These are phyloP conservation scores for Colletotrichum tofieldiae DNA, from an alignment of 2,329 filamentous ascomycete genomes.

Conservation along the genomic window DNA sequence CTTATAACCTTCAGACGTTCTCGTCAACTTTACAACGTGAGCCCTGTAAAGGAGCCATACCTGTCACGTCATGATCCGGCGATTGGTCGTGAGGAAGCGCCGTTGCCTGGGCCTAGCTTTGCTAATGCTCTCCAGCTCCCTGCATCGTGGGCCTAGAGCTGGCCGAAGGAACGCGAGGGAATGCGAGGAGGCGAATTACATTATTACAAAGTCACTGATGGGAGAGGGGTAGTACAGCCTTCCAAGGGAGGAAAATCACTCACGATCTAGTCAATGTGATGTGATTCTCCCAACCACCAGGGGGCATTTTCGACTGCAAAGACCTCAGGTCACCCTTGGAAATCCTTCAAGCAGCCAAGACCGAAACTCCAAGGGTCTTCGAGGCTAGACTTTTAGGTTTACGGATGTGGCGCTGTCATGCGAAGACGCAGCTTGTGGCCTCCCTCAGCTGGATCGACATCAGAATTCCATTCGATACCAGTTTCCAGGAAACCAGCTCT, in stretches of 20 bases:
- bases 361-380: neutral
- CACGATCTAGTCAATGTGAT: neutral
- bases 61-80: neutral
- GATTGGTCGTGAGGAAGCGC: neutral
- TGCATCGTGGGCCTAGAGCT: neutral
- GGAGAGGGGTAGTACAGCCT: neutral
- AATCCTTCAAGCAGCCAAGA: neutral
- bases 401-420: conserved; percentile 16
- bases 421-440: neutral
- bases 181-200: neutral
- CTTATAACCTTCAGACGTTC: neutral
- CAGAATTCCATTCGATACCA: neutral
- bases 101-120: neutral
- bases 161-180: conserved; percentile 2
- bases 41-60: neutral
- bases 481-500: neutral
- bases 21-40: neutral
- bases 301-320: neutral
- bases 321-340: neutral
- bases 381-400: neutral
- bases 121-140: neutral
- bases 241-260: conserved; percentile 6
- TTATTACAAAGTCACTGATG: neutral
- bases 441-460: conserved; percentile 4
- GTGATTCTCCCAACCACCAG: neutral